Base-by-base conservation (phyloP, 139 green algal species). In the Picochlorum costavermella region DNA sequence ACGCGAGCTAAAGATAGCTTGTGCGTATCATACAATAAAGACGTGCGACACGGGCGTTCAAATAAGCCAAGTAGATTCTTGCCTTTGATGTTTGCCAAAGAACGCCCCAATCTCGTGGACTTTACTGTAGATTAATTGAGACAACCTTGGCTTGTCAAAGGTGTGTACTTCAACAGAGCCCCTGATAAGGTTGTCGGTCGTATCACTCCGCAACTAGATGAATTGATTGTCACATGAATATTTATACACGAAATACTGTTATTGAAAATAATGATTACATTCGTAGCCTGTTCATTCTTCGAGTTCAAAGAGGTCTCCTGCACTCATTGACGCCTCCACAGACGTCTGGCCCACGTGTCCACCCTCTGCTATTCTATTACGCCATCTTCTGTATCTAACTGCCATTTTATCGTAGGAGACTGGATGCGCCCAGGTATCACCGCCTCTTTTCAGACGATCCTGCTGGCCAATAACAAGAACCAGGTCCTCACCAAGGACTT, bases 371-470 rank as follows among this genome's bases (percentile, higher is more conserved):
- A 46, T 17, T 53, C 68, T 5, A 84, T 92, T 96, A 31, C 91
- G 73, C 92, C 92, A 96, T n/a, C 90, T 75, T 13, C 93, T 77
- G 77, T 97, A 98, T 3, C 91, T 77, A 56, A 98, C 87, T 0
- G 79, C 93, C 28, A 99, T 78, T 78, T 98, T 98, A 82, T 99
- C 94, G 60, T 99, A 99, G 5, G 80, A 73, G 23, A 97, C 90
- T 1, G 94, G 94, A 73, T 90, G 73, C 28, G 63, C 60, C 94
- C 94, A 99, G 5, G 88, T 90, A 81, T 97, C 82, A 5, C 75
- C 86, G 50, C 92, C 92, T 1, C 76, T 63, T 60, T 80, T 37
- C 83, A 99, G 82, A 8, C 92, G 71, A 68, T 97, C 90, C 77
- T 99, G 93, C 82, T 99, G 94, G 3, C 94, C 94, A 31, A 73